Base-by-base conservation (phyloP, 2,329 filamentous ascomycete genomes). In the Fusarium virguliforme region DNA sequence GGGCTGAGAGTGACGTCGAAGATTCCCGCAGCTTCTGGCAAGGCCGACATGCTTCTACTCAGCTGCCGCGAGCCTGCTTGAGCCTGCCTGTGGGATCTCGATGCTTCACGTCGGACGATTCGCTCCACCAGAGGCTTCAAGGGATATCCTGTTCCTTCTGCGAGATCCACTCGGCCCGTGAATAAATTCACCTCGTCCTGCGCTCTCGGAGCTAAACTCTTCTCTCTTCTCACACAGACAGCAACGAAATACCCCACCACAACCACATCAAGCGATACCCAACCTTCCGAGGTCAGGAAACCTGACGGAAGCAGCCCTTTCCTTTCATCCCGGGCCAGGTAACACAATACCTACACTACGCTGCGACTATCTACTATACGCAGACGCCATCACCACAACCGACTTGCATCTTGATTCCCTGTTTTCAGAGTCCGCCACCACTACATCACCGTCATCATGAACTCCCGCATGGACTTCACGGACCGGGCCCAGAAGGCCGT, bases 401-500 rank as follows among this genome's bases (percentile, higher is more conserved):
- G 22, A 13, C 13, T 35, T 32, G 56, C 35, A 28, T 24, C 54
- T 60, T 62, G 40, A 70, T 68, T 59, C 24, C 56, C 60, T 53
- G 15, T 58, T 43, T 55, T 48, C 53, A 54, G 53, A 59, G 56
- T 28, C 55, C 37, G 50, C 43, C 40, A n/a, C 32, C 13, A 48
- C 37, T 57, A 66, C 46, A 64, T 55, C 46, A 64, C 54, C 58
- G 22, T 54, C 79, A 89, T 74, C 74, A 94, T 94, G 92, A 89
- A 88, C 82, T 88, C 90, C 58, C 89, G 91, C 77, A 94, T 95
- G 91, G 92, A 97, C 80, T 98, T 98, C 81, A 99, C 96, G 73
- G 95, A 98, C 83, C 87, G 93, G 83, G 96, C 94, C 73, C 93
- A 95, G 80, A 94, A 95, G 85, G 93, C 95, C 77, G 87, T 99